Evolutionary conservation across 495 filamentous ascomycete species (phyloP), one percentile per base, ranked within the genome.

Genomic region (Trichodelitschia bisporula): DNA sequence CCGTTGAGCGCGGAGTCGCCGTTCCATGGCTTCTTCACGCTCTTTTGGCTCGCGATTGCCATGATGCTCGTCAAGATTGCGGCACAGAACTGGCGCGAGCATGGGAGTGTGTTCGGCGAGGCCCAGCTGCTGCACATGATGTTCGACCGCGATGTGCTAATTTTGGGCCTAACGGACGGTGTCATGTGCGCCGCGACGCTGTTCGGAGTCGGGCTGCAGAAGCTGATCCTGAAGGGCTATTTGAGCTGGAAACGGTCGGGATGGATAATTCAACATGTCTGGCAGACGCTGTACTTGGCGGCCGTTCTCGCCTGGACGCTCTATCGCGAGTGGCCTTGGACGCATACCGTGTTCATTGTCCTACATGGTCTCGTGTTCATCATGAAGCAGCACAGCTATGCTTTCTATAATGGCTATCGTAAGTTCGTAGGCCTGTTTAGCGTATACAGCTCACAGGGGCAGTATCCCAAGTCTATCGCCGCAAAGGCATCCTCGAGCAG

Each of bases 381-480:
- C 28, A 79, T 80, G 74, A 80, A 80, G 48, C 69, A 72, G 43
- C 74, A 79, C 42, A 72, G 65, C 29, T 78, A 74, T 43, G 61
- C 66, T 2, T 73, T 72, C 35, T 79, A 76, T 44, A 80, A 79
- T 40, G 74, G 74, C 3, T 59, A 79, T 37, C 50, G 54, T 56
- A 42, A 37, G 49, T 47, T 27, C 10, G 13, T 23, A 10, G 20
- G 15, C n/a, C 18, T 14, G 30, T 5, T 13, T 20, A 17, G 23
- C 32, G 32, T 17, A 44, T 20, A 15, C 19, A 4, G 14, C 15
- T 24, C 6, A 24, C 21, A 24, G 21, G 6, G 6, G 9, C 26
- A 57, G 53, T 80, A 18, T 72, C 69, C 4, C 57, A 62, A 26
- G 52, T 62, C 3, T 64, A 64, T 35, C 57, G 57, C 29, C 57